These are phyloP conservation scores for Strobilomyces dryophilus DNA, from an alignment of 768 basidiomycete genomes.

Conservation along the genomic window DNA sequence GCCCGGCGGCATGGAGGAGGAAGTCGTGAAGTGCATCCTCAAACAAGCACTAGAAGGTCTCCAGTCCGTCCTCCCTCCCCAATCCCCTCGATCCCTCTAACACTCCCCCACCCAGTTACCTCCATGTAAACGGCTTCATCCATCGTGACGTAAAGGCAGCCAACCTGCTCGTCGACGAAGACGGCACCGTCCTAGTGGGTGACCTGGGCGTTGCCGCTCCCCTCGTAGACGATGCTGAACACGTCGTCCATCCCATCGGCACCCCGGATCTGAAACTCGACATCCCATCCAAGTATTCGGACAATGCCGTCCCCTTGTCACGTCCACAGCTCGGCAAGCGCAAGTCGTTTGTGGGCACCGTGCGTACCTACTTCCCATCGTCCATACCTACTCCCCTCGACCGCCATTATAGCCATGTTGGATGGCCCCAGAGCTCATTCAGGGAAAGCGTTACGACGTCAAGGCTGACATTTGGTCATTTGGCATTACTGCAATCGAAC, in stretches of 20 bases:
- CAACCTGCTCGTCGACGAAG: constrained; percentile 87
- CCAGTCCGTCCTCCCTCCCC: constrained; percentile 48
- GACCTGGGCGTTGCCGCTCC: constrained; percentile 92
- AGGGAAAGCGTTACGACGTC: constrained; percentile 78
- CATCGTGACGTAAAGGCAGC: constrained; percentile 94
- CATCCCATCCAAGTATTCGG: constrained; percentile 13
- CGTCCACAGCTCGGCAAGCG: constrained; percentile 66
- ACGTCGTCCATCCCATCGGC: constrained; percentile 19
- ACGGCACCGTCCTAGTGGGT: constrained; percentile 85
- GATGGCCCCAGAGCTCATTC: constrained; percentile 96
- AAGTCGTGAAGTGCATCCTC: constrained; percentile 80
- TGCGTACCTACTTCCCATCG: constrained; percentile 30
- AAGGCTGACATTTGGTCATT: constrained; percentile 96
- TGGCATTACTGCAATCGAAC: constrained; percentile 90
- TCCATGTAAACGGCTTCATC: constrained; percentile 89
- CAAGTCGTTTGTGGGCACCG: constrained; percentile 91
- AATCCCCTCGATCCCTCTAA: background rate
- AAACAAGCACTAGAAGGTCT: constrained; percentile 86
- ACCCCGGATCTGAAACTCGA: constrained; percentile 38
- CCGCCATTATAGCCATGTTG: constrained; percentile 64
- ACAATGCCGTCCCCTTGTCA: constrained; percentile 1
- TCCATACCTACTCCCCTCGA: constrained; percentile 1
- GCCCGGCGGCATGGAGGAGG: constrained; percentile 89
- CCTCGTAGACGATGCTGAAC: constrained; percentile 60
- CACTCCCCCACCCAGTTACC: constrained; percentile 47